A percentile compares a stretch with the other conserved stretches of the same genome.
Evolutionary conservation across 2,329 filamentous ascomycete species (phyloP).

Genomic region (Cryphonectria japonica): DNA sequence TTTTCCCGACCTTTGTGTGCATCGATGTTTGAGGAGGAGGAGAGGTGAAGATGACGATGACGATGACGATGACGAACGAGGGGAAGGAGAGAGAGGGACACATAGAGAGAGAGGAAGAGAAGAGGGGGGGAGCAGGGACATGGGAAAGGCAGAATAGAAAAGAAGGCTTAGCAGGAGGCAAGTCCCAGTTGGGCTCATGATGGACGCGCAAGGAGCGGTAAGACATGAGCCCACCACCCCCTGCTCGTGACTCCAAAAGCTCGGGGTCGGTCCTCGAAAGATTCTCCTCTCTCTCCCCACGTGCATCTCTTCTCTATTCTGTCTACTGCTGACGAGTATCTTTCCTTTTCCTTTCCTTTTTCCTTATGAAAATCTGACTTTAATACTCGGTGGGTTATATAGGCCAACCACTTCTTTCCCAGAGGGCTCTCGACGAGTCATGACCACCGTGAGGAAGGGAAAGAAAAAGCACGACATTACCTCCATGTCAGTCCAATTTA

Average conservation of each 20-base stretch:
- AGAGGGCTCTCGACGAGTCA: background rate
- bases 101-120: background rate
- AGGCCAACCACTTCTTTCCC: background rate
- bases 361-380: background rate
- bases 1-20: background rate
- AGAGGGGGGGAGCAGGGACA: background rate
- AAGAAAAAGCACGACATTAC: background rate
- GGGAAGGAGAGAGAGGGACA: background rate
- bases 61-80: no score
- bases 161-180: background rate
- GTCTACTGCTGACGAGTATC: background rate
- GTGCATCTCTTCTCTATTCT: background rate
- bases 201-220: conserved; percentile 9
- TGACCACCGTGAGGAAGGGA: background rate
- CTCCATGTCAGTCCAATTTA: background rate
- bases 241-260: background rate
- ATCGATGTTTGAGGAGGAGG: background rate
- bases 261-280: background rate
- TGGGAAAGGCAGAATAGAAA: background rate
- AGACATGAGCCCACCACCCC: background rate
- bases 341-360: background rate
- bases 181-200: background rate
- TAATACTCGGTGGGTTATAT: background rate
- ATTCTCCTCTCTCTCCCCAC: background rate
- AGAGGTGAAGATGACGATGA: background rate